Conservation (phyloP, 495 filamentous ascomycete species). For the Penicillium daleae region DNA sequence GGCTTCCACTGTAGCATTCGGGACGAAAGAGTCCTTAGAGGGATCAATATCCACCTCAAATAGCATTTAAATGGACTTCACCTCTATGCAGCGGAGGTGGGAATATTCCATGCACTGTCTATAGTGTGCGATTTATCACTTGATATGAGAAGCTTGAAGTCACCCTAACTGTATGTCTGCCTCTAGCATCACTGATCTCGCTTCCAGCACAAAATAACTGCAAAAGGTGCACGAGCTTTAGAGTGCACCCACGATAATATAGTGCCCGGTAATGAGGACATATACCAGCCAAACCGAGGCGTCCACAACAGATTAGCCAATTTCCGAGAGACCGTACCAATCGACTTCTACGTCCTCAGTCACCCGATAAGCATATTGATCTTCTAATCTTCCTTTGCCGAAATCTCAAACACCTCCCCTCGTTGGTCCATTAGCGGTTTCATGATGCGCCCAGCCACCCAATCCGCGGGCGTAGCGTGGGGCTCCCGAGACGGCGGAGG, state of each 20-base stretch:
- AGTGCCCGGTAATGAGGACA: neutral
- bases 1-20: neutral
- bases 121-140: neutral
- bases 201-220: neutral
- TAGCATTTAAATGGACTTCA: neutral
- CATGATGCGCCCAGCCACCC: slow-evolving; percentile 14
- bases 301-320: neutral
- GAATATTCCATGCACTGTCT: neutral
- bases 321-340: neutral
- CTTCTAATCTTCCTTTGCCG: neutral
- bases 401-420: slow-evolving; percentile 1
- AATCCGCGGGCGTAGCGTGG: slow-evolving; percentile 15
- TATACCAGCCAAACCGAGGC: neutral
- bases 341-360: neutral
- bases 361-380: neutral
- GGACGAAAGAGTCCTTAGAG: too few species aligned
- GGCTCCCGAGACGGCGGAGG: slow-evolving; percentile 6
- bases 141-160: neutral
- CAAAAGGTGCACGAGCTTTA: neutral
- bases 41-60: too few species aligned
- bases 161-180: neutral
- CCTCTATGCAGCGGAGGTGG: neutral
- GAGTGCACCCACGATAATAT: neutral
- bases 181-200: neutral
- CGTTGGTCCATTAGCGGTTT: slow-evolving; percentile 10